These are phyloP conservation scores for Pseudocercospora vitis DNA, from an alignment of 2,329 filamentous ascomycete genomes.

Conservation along the genomic window DNA sequence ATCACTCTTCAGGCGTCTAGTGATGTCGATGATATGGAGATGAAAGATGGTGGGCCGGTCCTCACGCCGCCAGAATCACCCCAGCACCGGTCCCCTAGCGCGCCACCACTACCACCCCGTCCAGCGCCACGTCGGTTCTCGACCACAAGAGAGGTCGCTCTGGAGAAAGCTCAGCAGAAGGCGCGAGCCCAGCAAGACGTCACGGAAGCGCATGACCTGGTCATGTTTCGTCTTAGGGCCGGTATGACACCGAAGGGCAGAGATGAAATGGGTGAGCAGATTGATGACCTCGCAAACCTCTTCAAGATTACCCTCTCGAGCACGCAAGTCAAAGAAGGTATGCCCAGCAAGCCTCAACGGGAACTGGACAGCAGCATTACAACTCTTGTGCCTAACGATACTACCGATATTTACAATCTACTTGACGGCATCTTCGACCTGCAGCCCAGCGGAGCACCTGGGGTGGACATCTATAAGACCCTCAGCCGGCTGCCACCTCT, in stretches of 20 bases:
- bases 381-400: slow-evolving; percentile 58
- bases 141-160: slow-evolving; percentile 30
- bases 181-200: slow-evolving; percentile 80
- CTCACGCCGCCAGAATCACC: slow-evolving; percentile 36
- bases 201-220: slow-evolving; percentile 90
- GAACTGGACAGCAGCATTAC: slow-evolving; percentile 60
- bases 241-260: slow-evolving; percentile 72
- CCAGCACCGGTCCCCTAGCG: slow-evolving; percentile 31
- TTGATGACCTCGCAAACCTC: slow-evolving; percentile 55
- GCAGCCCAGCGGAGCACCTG: slow-evolving; percentile 64
- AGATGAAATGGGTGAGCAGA: slow-evolving; percentile 71
- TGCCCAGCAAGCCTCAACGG: slow-evolving; percentile 19
- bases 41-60: slow-evolving; percentile 26
- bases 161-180: slow-evolving; percentile 57
- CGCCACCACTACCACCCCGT: slow-evolving; percentile 55
- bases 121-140: slow-evolving; percentile 35
- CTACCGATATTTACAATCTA: slow-evolving; percentile 74
- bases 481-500: slow-evolving; percentile 69
- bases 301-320: slow-evolving; percentile 31
- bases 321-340: slow-evolving; percentile 25
- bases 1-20: slow-evolving; percentile 29
- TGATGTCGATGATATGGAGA: slow-evolving; percentile 24
- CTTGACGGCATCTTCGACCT: slow-evolving; percentile 83
- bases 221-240: slow-evolving; percentile 85
- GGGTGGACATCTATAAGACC: slow-evolving; percentile 63